Evolutionary conservation across 163 green algal species (phyloP).

Genomic region (Chlamydomonas reinhardtii): DNA sequence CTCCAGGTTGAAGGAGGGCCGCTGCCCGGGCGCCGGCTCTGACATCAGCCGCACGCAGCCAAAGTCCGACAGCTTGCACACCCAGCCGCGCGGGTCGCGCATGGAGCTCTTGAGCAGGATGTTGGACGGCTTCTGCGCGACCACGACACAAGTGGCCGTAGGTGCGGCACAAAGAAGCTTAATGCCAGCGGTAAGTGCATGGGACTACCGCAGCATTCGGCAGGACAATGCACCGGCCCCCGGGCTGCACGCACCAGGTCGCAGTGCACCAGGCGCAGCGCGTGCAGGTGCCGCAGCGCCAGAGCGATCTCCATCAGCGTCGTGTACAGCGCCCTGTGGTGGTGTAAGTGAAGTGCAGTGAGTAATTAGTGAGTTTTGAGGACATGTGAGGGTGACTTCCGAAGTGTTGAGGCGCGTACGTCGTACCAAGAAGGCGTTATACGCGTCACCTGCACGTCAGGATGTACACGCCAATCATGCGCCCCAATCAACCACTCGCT

Average conservation of each 20-base stretch:
- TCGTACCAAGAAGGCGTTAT: too few relatives aligned
- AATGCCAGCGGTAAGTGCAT: too few relatives aligned
- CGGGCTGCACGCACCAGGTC: background rate
- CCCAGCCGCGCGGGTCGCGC: slow-evolving; percentile 41
- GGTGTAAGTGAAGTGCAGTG: background rate
- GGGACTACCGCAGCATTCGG: too few relatives aligned
- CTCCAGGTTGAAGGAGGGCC: slow-evolving; percentile 44
- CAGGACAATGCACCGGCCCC: too few relatives aligned
- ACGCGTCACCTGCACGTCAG: too few relatives aligned
- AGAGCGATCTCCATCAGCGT: slow-evolving; percentile 54
- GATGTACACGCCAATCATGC: too few relatives aligned
- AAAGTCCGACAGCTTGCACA: slow-evolving; percentile 56
- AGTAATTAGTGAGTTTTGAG: background rate
- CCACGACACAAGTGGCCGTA: too few relatives aligned
- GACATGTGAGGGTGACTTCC: too few relatives aligned
- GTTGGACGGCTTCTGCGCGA: slow-evolving; percentile 50
- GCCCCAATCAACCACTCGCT: too few relatives aligned
- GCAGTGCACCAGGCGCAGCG: slow-evolving; percentile 53
- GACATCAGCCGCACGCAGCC: slow-evolving; percentile 45
- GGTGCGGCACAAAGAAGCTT: too few relatives aligned
- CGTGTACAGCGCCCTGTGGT: slow-evolving; percentile 22
- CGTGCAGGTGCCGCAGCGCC: slow-evolving; percentile 51
- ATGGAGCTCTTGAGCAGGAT: slow-evolving; percentile 52
- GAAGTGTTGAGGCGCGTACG: too few relatives aligned
- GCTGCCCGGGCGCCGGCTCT: slow-evolving; percentile 5